Evolutionary conservation across 108 stramenopile genomes (phyloP), one percentile per base, ranked within the genome.

Genomic region (Skeletonema tropicum): DNA sequence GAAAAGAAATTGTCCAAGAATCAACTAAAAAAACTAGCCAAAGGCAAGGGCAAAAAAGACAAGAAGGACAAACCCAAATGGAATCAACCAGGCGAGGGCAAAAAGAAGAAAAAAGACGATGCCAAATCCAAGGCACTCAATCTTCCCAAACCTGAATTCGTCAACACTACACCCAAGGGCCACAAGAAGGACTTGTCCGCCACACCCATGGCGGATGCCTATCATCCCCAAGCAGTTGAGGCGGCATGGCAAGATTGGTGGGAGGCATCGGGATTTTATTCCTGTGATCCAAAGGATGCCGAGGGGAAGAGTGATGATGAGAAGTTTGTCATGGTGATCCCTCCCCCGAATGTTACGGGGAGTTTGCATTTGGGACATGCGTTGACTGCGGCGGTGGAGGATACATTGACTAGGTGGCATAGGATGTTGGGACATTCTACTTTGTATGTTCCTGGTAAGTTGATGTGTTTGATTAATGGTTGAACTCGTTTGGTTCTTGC

Each of bases 181-280:
- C 82, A 87, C 29, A 95, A 95, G 82, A 95, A 95, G 70, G 92
- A 95, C 62, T 58, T 95, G 60, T 73, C 90, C 19, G 60, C 52
- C 17, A 57, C 76, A 31, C 90, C 89, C 68, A 98, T 98, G 95
- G 91, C 87, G 30, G 96, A 88, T 45, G 92, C 92, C 23, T 99
- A 99, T 76, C 91, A 98, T 66, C 99, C 99, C 6, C 32, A 62
- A 15, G 95, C 93, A 13, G 99, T 99, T 26, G 99, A 99, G 87
- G 94, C 96, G 25, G 94, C 97, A 10, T 99, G 99, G 99, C 97
- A 98, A 75, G 97, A 97, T 74, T 99, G 98, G 98, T 99, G 99
- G 99, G 97, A 98, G 84, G 84, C 86, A 32, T 66, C 71, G 59
- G 97, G 96, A 48, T 99, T 85, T 79, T 99, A 98, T 85, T 73